phyloP scores from a whole-genome alignment of 805 yeast genomes.

The Yamadazyma tumulicola region DNA sequence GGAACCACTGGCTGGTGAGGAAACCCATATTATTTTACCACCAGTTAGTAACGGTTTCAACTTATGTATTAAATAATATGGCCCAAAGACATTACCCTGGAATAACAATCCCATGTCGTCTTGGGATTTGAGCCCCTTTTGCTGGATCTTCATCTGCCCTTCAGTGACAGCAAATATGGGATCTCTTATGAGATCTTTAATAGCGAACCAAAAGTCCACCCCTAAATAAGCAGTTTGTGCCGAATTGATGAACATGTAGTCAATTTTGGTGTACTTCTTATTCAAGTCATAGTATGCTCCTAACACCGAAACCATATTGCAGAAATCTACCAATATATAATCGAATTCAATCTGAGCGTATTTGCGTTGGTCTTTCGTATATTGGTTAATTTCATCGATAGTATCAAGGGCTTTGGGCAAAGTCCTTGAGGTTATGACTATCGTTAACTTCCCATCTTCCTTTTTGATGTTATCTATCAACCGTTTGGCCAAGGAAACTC shows the following conservation, averaged over 20 bases:
- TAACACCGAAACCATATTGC: conserved; percentile 81
- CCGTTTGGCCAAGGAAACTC: conserved; percentile 80
- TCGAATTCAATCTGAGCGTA: conserved; percentile 73
- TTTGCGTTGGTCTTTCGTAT: conserved; percentile 34
- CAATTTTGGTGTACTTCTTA: conserved; percentile 62
- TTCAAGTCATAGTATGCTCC: conserved; percentile 69
- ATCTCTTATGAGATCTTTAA: conserved; percentile 56
- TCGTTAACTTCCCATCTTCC: conserved; percentile 53
- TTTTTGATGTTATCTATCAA: conserved; percentile 59
- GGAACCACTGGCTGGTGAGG: conserved; percentile 78
- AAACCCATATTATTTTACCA: conserved; percentile 79
- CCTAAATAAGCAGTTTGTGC: conserved; percentile 88
- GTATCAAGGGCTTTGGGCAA: conserved; percentile 79
- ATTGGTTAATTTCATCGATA: conserved; percentile 53
- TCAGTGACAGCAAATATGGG: conserved; percentile 84
- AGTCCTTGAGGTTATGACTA: conserved; percentile 87
- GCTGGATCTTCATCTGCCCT: conserved; percentile 83
- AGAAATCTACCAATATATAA: conserved; percentile 83
- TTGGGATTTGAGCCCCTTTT: conserved; percentile 65
- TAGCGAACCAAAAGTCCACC: conserved; percentile 80
- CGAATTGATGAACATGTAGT: conserved; percentile 81
- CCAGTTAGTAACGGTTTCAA: conserved; percentile 52
- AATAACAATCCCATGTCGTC: conserved; percentile 87
- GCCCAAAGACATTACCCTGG: conserved; percentile 96
- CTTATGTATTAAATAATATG: conserved; percentile 76